Evolutionary conservation across 345 rosid species (phyloP).

Genomic region (Bretschneidera sinensis): DNA sequence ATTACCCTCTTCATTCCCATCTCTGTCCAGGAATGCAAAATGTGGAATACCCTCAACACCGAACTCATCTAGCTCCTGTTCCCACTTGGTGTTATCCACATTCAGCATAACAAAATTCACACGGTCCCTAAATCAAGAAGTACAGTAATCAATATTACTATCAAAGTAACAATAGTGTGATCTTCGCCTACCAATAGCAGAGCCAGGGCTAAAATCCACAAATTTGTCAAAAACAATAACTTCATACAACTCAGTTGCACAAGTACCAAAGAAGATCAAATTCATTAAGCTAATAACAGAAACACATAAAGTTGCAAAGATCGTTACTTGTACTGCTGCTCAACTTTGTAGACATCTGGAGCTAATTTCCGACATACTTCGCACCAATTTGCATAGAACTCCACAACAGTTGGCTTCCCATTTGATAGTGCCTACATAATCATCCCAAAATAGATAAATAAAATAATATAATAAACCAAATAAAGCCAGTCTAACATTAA

Average conservation of each 20-base stretch:
- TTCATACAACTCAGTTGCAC: background rate
- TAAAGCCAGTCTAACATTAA: background rate
- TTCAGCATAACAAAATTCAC: conserved; percentile 96
- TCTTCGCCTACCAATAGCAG: background rate
- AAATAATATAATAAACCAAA: background rate
- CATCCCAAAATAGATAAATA: conserved; percentile 4
- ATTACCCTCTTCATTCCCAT: conserved; percentile 93
- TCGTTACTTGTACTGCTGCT: conserved; percentile 80
- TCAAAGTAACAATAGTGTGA: background rate
- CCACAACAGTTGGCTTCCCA: conserved; percentile 94
- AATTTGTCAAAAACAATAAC: background rate
- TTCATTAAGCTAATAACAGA: background rate
- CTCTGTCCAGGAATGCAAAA: conserved; percentile 72
- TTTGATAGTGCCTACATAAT: conserved; percentile 68
- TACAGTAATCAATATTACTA: no score
- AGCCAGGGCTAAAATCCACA: background rate
- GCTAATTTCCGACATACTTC: conserved; percentile 94
- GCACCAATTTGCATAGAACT: conserved; percentile 98
- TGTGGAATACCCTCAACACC: conserved; percentile 98
- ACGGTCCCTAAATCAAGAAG: conserved; percentile 52
- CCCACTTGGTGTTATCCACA: conserved; percentile 96
- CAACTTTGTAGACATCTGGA: conserved; percentile 86
- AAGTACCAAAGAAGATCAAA: background rate
- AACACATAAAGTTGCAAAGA: background rate
- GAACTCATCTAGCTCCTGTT: conserved; percentile 92